Base-by-base conservation (phyloP, 257 asterid species). In the Ehretia macrophylla region DNA sequence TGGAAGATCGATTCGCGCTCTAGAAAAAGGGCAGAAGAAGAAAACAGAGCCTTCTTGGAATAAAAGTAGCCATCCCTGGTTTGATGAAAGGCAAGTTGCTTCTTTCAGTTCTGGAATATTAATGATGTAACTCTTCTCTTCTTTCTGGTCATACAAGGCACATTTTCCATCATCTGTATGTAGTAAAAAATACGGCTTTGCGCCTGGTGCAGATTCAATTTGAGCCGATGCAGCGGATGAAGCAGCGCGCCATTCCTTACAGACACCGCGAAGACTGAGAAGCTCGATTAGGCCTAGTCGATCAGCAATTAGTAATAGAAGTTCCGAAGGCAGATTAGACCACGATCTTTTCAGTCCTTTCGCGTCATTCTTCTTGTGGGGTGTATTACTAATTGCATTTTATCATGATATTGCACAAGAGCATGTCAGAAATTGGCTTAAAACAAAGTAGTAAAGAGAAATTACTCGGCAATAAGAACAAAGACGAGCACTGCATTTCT, bases 21-120 rank as follows among this genome's bases (percentile, higher is more conserved):
- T 62, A 8, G 81, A 70, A 27, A 75, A 67, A 4, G 77, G 77
- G 77, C 74, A 66, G 57, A 70, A 75, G 63, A 75, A 75, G 56
- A 75, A 75, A 44, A 75, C 4, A 8, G 63, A 40, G 32, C 72
- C 66, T 13, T 55, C 57, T 45, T 58, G 62, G 17, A 17, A 61
- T 1, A 75, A 5, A 1, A 75, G 68, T 44, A 75, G 44, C 81
- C 81, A 75, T 11, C 77, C 72, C 9, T 58, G 59, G 14, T 57
- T 39, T 5, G 81, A 75, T 38, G 71, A 71, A 23, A 70, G 74
- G 19, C 73, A 70, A 63, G 56, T 58, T 5, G 74, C 51, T 27
- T 55, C 46, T 17, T 63, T 59, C 23, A 75, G 68, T 35, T 75
- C 80, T 0, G 80, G 74, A 12, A 75, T 65, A 55, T 50, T 54